Conservation (phyloP, 225 moss, liverwort and hornwort species). For the Anthoceros angustus region DNA sequence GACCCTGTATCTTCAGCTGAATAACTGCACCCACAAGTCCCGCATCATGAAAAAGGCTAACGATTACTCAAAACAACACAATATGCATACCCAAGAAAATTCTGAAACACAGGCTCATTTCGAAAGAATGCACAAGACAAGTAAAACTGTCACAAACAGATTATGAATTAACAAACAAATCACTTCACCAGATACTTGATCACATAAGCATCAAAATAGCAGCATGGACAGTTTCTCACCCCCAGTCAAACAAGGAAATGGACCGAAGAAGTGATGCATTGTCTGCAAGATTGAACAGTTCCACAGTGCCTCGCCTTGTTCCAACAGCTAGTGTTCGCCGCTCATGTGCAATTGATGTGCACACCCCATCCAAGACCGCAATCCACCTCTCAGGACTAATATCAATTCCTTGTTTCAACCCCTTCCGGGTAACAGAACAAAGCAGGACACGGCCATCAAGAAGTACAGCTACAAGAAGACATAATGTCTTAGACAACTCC, state of each 20-base stretch:
- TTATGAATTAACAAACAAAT: not conserved
- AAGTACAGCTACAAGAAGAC: slow-evolving; percentile 65
- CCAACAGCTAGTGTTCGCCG: slow-evolving; percentile 87
- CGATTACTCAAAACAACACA: too few species aligned
- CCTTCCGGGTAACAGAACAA: slow-evolving; percentile 62
- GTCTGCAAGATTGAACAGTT: slow-evolving; percentile 84
- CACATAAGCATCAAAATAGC: slow-evolving; percentile 4
- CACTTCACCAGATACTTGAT: slow-evolving; percentile 6
- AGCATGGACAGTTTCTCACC: slow-evolving; percentile 31
- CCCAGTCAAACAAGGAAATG: slow-evolving; percentile 93
- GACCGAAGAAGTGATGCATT: slow-evolving; percentile 74
- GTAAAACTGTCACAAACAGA: not conserved
- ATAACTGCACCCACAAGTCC: slow-evolving; percentile 37
- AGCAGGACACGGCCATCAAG: slow-evolving; percentile 76
- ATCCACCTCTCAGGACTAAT: slow-evolving; percentile 85
- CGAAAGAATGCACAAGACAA: not conserved
- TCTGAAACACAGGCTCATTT: not conserved
- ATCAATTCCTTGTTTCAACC: slow-evolving; percentile 59
- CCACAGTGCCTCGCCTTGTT: slow-evolving; percentile 80
- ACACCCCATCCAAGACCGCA: slow-evolving; percentile 80
- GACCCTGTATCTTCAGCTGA: slow-evolving; percentile 93
- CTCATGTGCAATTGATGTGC: slow-evolving; percentile 74
- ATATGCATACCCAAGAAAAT: not conserved
- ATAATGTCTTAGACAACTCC: slow-evolving; percentile 51
- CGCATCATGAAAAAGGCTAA: not conserved